These are phyloP conservation scores for Solanum gandarillasii DNA, from an alignment of 257 asterid genomes.

Conservation along the genomic window DNA sequence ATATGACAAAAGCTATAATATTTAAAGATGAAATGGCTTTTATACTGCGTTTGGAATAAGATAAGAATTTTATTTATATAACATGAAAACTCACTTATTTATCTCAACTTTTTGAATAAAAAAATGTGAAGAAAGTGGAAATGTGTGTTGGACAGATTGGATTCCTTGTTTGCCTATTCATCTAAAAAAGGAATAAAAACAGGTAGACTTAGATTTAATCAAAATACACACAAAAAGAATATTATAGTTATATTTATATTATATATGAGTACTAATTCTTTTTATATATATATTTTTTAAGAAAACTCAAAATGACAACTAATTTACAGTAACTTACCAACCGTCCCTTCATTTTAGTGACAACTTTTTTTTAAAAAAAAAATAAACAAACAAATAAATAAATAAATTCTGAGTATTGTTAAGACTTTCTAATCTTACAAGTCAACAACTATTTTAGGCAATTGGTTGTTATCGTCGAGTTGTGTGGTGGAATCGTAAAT, in stretches of 20 bases:
- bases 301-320: not conserved
- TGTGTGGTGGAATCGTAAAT: not conserved
- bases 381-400: no score
- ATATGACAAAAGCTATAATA: not conserved
- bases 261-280: not conserved
- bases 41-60: not conserved
- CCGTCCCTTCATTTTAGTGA: not conserved
- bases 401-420: not conserved
- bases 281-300: not conserved
- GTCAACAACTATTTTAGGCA: not conserved
- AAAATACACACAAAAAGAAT: not conserved
- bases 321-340: not conserved
- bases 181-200: not conserved
- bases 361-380: no score
- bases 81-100: not conserved
- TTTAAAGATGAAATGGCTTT: not conserved
- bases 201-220: not conserved
- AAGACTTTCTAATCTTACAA: not conserved
- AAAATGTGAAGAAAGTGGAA: constrained; percentile 3
- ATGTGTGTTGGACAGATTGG: constrained; percentile 20
- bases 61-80: not conserved
- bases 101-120: not conserved
- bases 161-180: constrained; percentile 19
- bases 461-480: not conserved
- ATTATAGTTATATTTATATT: not conserved